Conservation (phyloP, 345 rosid species). For the Heritiera littoralis region DNA sequence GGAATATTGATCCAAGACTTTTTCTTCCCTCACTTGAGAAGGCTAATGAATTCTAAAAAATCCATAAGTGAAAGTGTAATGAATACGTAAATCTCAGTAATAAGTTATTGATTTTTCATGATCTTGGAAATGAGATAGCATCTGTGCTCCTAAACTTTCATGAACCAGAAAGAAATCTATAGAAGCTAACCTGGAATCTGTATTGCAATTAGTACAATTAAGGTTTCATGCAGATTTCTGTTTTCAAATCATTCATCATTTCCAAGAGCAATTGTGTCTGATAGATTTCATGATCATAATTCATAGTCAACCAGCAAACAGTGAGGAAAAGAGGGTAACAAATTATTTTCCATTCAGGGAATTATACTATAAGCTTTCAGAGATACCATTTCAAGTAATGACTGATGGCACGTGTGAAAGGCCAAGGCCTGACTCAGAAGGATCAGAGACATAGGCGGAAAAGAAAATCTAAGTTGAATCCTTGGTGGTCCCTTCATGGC, state of each 20-base stretch:
- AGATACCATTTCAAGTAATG: background rate
- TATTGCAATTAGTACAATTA: background rate
- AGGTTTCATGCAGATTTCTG: background rate
- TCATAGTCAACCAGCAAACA: background rate
- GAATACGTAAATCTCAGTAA: no score
- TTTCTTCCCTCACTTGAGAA: no score
- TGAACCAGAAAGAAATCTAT: no score
- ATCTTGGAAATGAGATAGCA: no score
- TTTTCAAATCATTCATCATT: background rate
- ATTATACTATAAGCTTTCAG: background rate
- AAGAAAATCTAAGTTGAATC: conserved; percentile 7
- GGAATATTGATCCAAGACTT: no score
- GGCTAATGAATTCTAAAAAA: no score
- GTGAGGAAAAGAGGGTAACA: background rate
- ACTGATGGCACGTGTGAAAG: background rate
- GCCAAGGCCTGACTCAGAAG: no score
- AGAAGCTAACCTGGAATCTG: no score
- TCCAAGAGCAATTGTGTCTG: background rate
- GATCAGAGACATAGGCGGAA: background rate
- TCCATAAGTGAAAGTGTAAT: no score
- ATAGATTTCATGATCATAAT: no score
- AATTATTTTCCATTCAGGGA: background rate
- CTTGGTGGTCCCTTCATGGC: conserved; percentile 9
- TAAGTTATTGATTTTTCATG: no score
- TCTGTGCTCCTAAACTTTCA: no score